These are phyloP conservation scores for Cyclotella baltica DNA, from an alignment of 108 stramenopile genomes.

Conservation along the genomic window DNA sequence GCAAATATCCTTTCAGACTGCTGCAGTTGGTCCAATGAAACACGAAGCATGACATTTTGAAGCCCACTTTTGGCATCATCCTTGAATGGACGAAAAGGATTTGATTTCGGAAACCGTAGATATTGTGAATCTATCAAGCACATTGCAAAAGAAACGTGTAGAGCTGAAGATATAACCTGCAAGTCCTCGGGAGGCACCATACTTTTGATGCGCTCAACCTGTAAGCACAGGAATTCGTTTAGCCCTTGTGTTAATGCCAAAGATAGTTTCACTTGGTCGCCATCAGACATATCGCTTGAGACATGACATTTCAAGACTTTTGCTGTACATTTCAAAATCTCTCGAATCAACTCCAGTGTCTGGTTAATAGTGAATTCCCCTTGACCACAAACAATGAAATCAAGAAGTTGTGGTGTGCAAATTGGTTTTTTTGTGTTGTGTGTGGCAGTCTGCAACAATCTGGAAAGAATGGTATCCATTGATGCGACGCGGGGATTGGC, in stretches of 20 bases:
- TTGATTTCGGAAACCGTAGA: constrained; percentile 18
- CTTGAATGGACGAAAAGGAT: constrained; percentile 1
- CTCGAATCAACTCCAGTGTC: constrained; percentile 19
- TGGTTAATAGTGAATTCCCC: constrained; percentile 18
- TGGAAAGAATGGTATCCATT: constrained; percentile 32
- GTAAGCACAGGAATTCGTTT: constrained; percentile 23
- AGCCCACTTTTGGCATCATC: background rate
- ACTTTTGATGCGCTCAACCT: constrained; percentile 18
- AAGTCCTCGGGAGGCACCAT: constrained; percentile 21
- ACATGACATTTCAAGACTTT: constrained; percentile 32
- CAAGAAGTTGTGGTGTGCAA: constrained; percentile 36
- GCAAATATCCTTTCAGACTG: constrained; percentile 23
- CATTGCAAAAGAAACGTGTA: constrained; percentile 33
- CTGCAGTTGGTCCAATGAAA: constrained; percentile 37
- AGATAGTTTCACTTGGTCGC: background rate
- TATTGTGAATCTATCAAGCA: constrained; percentile 24
- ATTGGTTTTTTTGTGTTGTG: background rate
- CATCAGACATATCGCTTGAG: constrained; percentile 7
- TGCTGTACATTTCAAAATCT: constrained; percentile 28
- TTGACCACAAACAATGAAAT: constrained; percentile 30
- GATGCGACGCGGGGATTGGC: too few species aligned
- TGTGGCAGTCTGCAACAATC: constrained; percentile 10
- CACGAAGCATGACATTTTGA: constrained; percentile 9
- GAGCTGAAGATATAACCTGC: constrained; percentile 33
- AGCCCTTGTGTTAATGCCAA: constrained; percentile 27